A percentile compares a stretch with the other conserved stretches of the same genome.
phyloP scores from a whole-genome alignment of 495 filamentous ascomycete genomes.

The Pyrenopolyporus hunteri region DNA sequence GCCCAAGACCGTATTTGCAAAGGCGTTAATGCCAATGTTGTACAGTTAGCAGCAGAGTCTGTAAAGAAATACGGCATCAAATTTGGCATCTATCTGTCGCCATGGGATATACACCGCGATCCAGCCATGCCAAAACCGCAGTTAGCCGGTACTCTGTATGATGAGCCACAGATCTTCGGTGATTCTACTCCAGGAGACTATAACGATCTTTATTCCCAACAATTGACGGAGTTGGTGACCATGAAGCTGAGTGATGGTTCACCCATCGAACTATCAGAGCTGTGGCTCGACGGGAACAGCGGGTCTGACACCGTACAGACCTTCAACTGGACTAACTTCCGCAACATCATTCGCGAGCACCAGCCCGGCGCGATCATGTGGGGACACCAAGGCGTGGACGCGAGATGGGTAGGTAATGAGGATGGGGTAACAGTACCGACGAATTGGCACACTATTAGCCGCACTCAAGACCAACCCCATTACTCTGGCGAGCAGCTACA shows the following conservation, averaged over 20 bases:
- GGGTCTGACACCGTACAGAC: constrained; percentile 38
- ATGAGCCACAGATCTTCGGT: constrained; percentile 47
- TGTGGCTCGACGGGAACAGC: constrained; percentile 41
- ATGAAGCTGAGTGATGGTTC: constrained; percentile 30
- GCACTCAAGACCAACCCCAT: constrained; percentile 35
- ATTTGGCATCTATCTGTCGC: constrained; percentile 39
- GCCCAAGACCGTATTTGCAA: constrained; percentile 22
- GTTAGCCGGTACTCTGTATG: constrained; percentile 30
- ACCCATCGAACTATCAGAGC: constrained; percentile 27
- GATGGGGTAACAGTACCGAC: constrained; percentile 37
- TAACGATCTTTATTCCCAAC: constrained; percentile 36
- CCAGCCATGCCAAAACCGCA: constrained; percentile 34
- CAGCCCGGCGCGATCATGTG: constrained; percentile 42
- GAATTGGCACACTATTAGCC: constrained; percentile 40
- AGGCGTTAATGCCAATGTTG: constrained; percentile 33
- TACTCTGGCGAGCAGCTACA: constrained; percentile 32
- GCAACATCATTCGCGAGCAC: constrained; percentile 35
- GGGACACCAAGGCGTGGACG: constrained; percentile 40
- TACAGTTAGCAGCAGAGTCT: constrained; percentile 35
- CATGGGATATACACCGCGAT: constrained; percentile 41
- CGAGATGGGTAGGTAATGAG: constrained; percentile 41
- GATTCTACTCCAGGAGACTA: constrained; percentile 53
- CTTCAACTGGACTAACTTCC: constrained; percentile 39
- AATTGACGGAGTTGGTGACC: constrained; percentile 36
- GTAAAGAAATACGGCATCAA: constrained; percentile 40